phyloP scores from a whole-genome alignment of 148 eudicot species.

The Cornus kousa region DNA sequence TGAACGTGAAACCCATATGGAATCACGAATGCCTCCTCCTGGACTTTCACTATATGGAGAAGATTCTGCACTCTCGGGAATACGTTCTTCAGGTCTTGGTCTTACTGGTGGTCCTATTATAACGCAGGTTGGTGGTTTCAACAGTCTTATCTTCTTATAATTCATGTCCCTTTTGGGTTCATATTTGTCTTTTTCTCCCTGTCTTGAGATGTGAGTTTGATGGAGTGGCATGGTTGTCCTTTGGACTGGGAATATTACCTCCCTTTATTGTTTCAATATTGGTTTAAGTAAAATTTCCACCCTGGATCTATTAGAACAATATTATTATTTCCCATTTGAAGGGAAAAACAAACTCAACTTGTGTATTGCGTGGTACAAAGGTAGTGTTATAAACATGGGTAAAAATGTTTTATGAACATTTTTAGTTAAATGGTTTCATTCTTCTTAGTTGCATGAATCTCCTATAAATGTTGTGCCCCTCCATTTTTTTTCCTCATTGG shows the following conservation, averaged over 20 bases:
- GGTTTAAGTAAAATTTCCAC: neutral
- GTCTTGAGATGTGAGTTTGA: neutral
- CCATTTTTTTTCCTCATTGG: no score
- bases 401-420: neutral
- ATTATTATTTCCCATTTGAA: neutral
- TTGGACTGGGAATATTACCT: neutral
- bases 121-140: conserved; percentile 59
- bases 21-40: conserved; percentile 38
- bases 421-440: no score
- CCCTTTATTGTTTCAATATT: neutral
- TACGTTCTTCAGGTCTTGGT: conserved; percentile 49
- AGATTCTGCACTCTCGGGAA: conserved; percentile 48
- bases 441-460: neutral
- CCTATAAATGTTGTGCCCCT: neutral
- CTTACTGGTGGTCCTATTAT: conserved; percentile 65
- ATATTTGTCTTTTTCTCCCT: neutral
- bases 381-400: neutral
- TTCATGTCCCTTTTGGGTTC: neutral
- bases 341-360: neutral
- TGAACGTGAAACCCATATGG: conserved; percentile 47
- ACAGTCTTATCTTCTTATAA: neutral
- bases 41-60: conserved; percentile 56
- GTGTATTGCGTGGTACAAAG: neutral
- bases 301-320: neutral
- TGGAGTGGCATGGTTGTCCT: neutral